Base-by-base conservation (phyloP, 129 eudicot genomes). In the Chrysanthemum lavandulifolium region DNA sequence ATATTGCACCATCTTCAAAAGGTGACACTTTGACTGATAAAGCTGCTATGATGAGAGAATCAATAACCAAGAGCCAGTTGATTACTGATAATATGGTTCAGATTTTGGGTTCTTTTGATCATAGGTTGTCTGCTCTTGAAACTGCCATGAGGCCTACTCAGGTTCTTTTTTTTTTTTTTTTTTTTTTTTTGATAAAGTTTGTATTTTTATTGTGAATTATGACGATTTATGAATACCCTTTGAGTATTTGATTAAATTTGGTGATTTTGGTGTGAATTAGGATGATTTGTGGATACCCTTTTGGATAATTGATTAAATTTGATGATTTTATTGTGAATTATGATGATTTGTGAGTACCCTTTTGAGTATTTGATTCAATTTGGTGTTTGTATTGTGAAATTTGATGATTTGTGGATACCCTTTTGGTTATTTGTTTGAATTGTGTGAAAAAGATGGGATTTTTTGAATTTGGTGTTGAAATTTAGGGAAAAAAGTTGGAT, bases 111-210 rank as follows among this genome's bases (percentile, higher is more conserved):
- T 93, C 98, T 16, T 93, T 93, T 67, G 98, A 93, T 63, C 96
- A 93, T 77, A 96, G 98, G 23, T 88, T 93, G 10, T 93, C 98
- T 47, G 87, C 92, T 57, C 95, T 93, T 18, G 97, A 93, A 79
- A 87, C 97, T 61, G 98, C 98, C 72, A 93, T 93, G 98, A 96
- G 97, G 45, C 98, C 98, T 1, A 93, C 98, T 27, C 98, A 93
- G 88, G 96, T 92, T 31, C 4, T 4, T 4, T 6, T 36, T 36
- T 36, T 36, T 31, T 31, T 4, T 4, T 36, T 6, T 36, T 36
- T 36, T 31, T 4, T 36, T 5, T 36, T 40, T 40, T 36, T 36
- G 0, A 5, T 36, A 5, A 36, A 36, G 43, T 36, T 36, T 36
- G 43, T 36, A 0, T 36, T 40, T 40, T 40, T 40, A 40, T 40